Percentiles rank a stretch among this genome's conserved stretches.
Conservation (phyloP, 305 asterid species). For the Fraxinus greggii region DNA sequence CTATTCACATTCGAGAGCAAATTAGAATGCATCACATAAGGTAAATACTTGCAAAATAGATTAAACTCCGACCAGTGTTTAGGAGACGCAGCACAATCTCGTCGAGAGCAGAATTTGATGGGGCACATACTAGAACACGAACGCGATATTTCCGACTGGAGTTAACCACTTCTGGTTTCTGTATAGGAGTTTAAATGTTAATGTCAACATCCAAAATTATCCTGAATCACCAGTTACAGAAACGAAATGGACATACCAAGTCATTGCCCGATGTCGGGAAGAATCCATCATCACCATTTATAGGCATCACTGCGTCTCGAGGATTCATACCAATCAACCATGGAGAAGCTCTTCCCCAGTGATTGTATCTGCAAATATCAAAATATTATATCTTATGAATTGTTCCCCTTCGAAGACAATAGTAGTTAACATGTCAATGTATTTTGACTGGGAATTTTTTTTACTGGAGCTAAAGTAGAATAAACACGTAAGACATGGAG, state of each 20-base stretch:
- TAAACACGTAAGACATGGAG: neutral
- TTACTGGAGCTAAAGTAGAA: conserved; percentile 13
- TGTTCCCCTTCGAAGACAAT: conserved; percentile 16
- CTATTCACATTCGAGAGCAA: conserved; percentile 13
- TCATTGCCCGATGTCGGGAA: conserved; percentile 95
- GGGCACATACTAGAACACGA: conserved; percentile 96
- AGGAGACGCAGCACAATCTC: conserved; percentile 87
- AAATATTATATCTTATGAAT: conserved; percentile 13
- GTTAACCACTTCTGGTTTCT: conserved; percentile 94
- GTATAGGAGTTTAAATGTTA: conserved; percentile 23
- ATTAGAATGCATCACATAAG: conserved; percentile 14
- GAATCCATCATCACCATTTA: conserved; percentile 92
- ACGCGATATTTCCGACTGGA: conserved; percentile 93
- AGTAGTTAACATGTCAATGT: neutral
- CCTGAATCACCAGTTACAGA: neutral
- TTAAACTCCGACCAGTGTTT: conserved; percentile 59
- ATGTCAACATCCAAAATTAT: conserved; percentile 18
- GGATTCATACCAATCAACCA: conserved; percentile 84
- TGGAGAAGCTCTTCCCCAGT: conserved; percentile 93
- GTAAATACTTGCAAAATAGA: conserved; percentile 13
- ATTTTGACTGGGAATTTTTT: conserved; percentile 11
- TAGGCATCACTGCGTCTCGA: conserved; percentile 82
- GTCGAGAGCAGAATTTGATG: conserved; percentile 98
- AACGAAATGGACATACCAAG: conserved; percentile 52
- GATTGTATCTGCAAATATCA: conserved; percentile 55